Conservation (phyloP, 352 stramenopile genomes). For the Pythium rishiriense region DNA sequence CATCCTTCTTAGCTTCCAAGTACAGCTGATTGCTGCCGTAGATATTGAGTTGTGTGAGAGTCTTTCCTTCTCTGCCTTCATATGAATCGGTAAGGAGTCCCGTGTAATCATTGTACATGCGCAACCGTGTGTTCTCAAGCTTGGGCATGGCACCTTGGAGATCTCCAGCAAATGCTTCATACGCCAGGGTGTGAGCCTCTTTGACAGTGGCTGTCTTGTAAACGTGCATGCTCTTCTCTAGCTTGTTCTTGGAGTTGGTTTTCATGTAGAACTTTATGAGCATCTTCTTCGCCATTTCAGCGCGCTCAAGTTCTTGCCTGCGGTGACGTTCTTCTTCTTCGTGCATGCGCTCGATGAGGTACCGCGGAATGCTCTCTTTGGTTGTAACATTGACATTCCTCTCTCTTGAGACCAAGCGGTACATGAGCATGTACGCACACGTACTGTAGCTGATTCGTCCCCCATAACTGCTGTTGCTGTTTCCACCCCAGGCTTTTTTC, state of each 20-base stretch:
- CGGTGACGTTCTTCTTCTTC: slow-evolving; percentile 66
- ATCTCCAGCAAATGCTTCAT: slow-evolving; percentile 63
- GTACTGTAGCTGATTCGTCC: slow-evolving; percentile 59
- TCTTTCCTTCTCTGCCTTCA: slow-evolving; percentile 53
- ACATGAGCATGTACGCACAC: slow-evolving; percentile 92
- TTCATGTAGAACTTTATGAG: slow-evolving; percentile 84
- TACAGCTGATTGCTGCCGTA: slow-evolving; percentile 77
- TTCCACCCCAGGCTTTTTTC: slow-evolving; percentile 72
- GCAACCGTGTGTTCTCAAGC: slow-evolving; percentile 60
- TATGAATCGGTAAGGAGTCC: slow-evolving; percentile 66
- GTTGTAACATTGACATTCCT: slow-evolving; percentile 71
- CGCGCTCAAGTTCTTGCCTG: slow-evolving; percentile 56
- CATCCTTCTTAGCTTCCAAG: slow-evolving; percentile 61
- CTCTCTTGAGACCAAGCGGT: slow-evolving; percentile 66
- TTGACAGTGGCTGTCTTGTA: slow-evolving; percentile 75
- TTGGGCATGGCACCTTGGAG: slow-evolving; percentile 46
- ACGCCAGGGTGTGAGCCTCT: slow-evolving; percentile 45
- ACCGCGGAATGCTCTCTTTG: slow-evolving; percentile 61
- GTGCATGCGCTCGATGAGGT: slow-evolving; percentile 63
- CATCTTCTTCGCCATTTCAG: slow-evolving; percentile 77
- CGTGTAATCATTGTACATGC: slow-evolving; percentile 80
- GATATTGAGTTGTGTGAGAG: slow-evolving; percentile 55
- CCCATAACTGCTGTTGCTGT: slow-evolving; percentile 36
- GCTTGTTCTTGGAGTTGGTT: slow-evolving; percentile 54
- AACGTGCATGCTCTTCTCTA: slow-evolving; percentile 70